These are phyloP conservation scores for Arthrinium puccinioides DNA, from an alignment of 2,329 filamentous ascomycete species.

Conservation along the genomic window DNA sequence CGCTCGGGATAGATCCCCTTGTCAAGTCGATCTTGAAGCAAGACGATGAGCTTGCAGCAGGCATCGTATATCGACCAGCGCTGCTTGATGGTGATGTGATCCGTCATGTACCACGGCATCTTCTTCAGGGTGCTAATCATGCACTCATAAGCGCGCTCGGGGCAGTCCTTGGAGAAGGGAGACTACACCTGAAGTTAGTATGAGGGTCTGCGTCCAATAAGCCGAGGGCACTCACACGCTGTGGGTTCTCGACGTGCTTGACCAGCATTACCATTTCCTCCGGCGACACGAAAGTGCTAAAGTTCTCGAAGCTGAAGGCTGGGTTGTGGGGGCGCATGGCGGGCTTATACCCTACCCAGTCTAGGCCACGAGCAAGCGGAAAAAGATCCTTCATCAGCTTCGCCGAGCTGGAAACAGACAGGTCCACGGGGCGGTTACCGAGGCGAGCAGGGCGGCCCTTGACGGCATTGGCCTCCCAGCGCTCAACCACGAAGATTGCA, in stretches of 20 bases:
- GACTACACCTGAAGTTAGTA: too few species aligned
- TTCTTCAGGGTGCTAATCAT: slow-evolving; percentile 57
- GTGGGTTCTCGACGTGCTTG: slow-evolving; percentile 55
- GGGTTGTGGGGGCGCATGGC: slow-evolving; percentile 24
- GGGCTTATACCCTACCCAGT: slow-evolving; percentile 45
- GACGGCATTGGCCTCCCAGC: slow-evolving; percentile 25
- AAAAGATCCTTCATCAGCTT: slow-evolving; percentile 57
- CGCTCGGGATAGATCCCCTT: slow-evolving; percentile 31
- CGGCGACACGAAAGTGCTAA: slow-evolving; percentile 52
- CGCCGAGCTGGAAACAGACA: slow-evolving; percentile 49
- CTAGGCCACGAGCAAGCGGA: slow-evolving; percentile 46
- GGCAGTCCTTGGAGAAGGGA: slow-evolving; percentile 51
- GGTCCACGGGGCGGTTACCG: slow-evolving; percentile 48
- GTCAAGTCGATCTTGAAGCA: slow-evolving; percentile 35
- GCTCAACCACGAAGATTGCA: slow-evolving; percentile 44
- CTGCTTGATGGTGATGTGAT: slow-evolving; percentile 50
- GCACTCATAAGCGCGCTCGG: slow-evolving; percentile 58
- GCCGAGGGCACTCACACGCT: slow-evolving; percentile 47
- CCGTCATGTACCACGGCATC: slow-evolving; percentile 54
- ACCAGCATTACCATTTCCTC: slow-evolving; percentile 59
- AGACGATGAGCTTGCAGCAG: slow-evolving; percentile 38
- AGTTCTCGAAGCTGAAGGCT: slow-evolving; percentile 40
- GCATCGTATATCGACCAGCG: slow-evolving; percentile 45
- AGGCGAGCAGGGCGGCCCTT: slow-evolving; percentile 37
- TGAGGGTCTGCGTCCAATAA: neutral